These are phyloP conservation scores for Dalbergia cochinchinensis DNA, from an alignment of 306 rosid genomes.

Conservation along the genomic window DNA sequence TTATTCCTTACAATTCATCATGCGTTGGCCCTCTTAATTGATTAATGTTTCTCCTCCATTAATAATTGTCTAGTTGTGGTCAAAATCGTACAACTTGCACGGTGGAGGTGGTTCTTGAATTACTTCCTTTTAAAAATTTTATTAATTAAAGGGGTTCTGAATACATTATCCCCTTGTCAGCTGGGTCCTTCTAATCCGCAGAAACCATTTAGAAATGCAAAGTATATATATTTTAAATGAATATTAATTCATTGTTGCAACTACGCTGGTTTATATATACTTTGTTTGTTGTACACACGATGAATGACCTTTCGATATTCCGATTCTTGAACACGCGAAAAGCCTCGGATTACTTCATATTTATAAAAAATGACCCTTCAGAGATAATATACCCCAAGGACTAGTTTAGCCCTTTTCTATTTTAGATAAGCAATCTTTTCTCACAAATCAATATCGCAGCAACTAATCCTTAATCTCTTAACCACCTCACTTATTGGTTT, in stretches of 20 bases:
- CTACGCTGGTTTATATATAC: neutral
- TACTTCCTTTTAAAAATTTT: neutral
- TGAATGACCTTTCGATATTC: slow-evolving; percentile 22
- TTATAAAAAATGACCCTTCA: slow-evolving; percentile 1
- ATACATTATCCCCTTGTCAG: slow-evolving; percentile 34
- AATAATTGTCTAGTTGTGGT: slow-evolving; percentile 44
- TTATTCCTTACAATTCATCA: slow-evolving; percentile 1
- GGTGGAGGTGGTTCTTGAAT: slow-evolving; percentile 22
- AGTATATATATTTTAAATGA: neutral
- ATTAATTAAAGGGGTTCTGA: neutral
- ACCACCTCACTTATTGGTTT: neutral
- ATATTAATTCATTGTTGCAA: neutral
- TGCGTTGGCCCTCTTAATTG: slow-evolving; percentile 9
- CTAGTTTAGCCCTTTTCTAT: slow-evolving; percentile 37
- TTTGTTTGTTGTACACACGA: neutral
- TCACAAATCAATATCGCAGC: slow-evolving; percentile 36
- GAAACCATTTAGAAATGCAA: neutral
- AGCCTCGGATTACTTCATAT: neutral
- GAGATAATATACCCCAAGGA: neutral
- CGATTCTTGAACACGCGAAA: slow-evolving; percentile 32
- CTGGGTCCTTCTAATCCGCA: neutral
- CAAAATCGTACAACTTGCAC: slow-evolving; percentile 43
- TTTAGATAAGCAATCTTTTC: slow-evolving; percentile 41
- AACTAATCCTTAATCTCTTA: slow-evolving; percentile 34
- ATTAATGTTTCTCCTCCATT: slow-evolving; percentile 12